A percentile compares a stretch with the other conserved stretches of the same genome.
These are phyloP conservation scores for Candida ulmi DNA, from an alignment of 805 yeast genomes.

Conservation along the genomic window DNA sequence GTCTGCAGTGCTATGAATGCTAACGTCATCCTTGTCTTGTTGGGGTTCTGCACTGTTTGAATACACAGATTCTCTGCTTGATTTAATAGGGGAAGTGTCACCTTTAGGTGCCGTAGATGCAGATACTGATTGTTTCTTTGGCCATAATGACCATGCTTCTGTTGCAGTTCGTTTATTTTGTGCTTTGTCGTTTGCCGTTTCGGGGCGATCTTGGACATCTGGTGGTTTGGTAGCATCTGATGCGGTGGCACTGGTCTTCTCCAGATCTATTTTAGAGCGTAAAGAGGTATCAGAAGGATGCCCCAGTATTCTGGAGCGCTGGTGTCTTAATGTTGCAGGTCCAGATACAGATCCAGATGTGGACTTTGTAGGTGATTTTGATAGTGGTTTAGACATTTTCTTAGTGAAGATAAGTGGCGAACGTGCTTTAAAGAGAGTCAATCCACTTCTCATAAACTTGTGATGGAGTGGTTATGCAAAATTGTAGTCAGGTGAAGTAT, in stretches of 20 bases:
- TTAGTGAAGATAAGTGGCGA: background rate
- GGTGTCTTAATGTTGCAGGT: background rate
- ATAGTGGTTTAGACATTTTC: background rate
- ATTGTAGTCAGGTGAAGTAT: too few species aligned
- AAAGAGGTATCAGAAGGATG: background rate
- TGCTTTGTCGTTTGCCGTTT: too few species aligned
- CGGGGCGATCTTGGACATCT: background rate
- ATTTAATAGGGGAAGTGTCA: background rate
- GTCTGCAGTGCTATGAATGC: background rate
- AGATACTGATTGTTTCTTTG: background rate
- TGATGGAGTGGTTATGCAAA: too few species aligned
- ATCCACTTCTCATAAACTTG: too few species aligned
- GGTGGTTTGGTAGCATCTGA: background rate
- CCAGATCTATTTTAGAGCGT: background rate
- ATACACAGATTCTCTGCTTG: background rate
- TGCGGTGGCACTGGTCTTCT: background rate
- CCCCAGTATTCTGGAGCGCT: constrained; percentile 1
- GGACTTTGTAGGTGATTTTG: background rate
- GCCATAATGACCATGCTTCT: constrained; percentile 1
- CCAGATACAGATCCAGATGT: background rate
- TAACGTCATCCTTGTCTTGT: background rate
- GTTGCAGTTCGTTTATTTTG: background rate
- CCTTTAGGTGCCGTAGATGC: background rate
- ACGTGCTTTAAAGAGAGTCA: too few species aligned
- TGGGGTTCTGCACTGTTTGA: background rate